Base-by-base conservation (phyloP, 2,329 filamentous ascomycete species). In the Exophiala spinifera region DNA sequence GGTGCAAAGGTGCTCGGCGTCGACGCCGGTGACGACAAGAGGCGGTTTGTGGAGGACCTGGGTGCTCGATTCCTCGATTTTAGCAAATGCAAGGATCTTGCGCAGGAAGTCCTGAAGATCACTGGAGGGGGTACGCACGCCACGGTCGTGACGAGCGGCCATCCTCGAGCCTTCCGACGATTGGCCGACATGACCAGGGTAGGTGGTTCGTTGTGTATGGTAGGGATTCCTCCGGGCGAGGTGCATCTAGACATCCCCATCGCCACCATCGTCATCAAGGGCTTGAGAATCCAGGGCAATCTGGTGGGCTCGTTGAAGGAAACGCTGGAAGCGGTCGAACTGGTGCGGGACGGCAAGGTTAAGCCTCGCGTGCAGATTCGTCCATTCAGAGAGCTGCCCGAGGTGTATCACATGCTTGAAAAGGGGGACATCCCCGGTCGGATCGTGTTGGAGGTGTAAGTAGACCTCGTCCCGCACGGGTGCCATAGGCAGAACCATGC, bases 221-320 rank as follows among this genome's bases (percentile, higher is more conserved):
- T 75, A 1, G 75, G 74, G 1, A 76, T 76, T 46, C 73, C 74
- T 4, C 68, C 69, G 14, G 69, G 70, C 19, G 61, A 68, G 19
- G 66, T 72, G 1, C 65, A 63, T 46, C 63, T 77, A 42, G 67
- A 74, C 51, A 76, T 70, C 2, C 67, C 69, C 3, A 71, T 77
- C 42, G 68, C 69, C 23, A 69, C 70, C 0, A 76, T 77, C 49
- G 72, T 76, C 21, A 76, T 77, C 60, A 75, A 72, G 60, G 73
- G 74, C 1, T 55, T 77, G 25, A 70, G 63, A 48, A 71, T 76
- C 43, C 69, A 68, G 2, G 73, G 74, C 1, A 77, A 75, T 46
- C 62, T 77, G 34, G 70, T 76, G 3, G 74, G 74, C 0, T 74
- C 70, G 4, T 57, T 76, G 57, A 73, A 72, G 55, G 75, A 77